Percentiles rank a stretch among this genome's conserved stretches.
phyloP scores from a whole-genome alignment of 2,329 filamentous ascomycete species.

The Xylariomycetidae sp. region DNA sequence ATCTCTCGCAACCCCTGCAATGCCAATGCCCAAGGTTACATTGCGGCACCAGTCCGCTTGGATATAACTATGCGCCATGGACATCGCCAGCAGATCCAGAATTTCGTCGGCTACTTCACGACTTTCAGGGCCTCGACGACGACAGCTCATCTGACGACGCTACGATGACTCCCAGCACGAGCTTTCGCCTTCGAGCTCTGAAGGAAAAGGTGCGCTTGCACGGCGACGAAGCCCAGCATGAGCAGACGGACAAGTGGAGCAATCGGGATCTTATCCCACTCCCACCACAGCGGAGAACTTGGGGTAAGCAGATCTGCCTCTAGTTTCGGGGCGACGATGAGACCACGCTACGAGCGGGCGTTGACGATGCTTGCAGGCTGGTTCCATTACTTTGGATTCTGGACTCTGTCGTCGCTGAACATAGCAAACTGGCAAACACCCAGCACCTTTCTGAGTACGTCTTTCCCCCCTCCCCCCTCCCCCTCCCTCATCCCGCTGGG shows the following conservation, averaged over 20 bases:
- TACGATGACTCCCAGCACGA: slow-evolving; percentile 8
- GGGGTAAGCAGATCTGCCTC: slow-evolving; percentile 27
- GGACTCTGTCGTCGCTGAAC: slow-evolving; percentile 33
- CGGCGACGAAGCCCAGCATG: slow-evolving; percentile 35
- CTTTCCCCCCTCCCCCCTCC: neutral
- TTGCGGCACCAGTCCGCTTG: too few species aligned
- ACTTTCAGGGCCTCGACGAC: neutral
- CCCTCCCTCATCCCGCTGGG: neutral
- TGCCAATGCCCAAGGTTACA: too few species aligned
- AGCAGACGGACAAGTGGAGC: slow-evolving; percentile 45
- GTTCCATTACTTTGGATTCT: slow-evolving; percentile 40
- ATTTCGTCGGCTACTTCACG: neutral
- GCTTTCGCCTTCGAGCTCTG: slow-evolving; percentile 15
- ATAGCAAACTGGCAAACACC: slow-evolving; percentile 43
- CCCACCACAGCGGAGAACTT: slow-evolving; percentile 40
- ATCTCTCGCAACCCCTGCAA: too few species aligned
- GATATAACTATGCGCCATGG: too few species aligned
- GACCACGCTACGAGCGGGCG: too few species aligned
- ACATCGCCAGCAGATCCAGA: neutral
- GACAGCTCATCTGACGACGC: too few species aligned
- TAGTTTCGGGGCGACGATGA: neutral
- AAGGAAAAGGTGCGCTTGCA: slow-evolving; percentile 31
- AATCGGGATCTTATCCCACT: slow-evolving; percentile 40
- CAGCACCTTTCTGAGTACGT: slow-evolving; percentile 36
- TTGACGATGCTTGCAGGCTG: too few species aligned